phyloP scores from a whole-genome alignment of 108 stramenopile genomes.

The Skeletonema costatum region DNA sequence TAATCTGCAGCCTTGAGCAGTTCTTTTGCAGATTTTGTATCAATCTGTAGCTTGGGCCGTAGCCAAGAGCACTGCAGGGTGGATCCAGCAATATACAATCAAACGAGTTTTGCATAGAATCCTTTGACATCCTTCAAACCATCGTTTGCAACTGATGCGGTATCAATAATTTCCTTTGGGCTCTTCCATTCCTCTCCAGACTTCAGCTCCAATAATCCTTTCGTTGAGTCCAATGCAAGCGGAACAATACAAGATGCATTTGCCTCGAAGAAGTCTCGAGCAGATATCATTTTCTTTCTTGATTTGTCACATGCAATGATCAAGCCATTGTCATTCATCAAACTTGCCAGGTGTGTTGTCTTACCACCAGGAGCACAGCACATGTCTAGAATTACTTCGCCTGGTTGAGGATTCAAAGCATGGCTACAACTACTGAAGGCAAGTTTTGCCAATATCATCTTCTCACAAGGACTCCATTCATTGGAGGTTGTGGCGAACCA shows the following conservation, averaged over 20 bases:
- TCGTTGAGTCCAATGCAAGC: constrained; percentile 67
- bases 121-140: constrained; percentile 51
- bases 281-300: constrained; percentile 63
- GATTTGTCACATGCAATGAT: constrained; percentile 93
- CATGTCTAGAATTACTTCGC: constrained; percentile 89
- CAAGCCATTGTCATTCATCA: constrained; percentile 77
- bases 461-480: constrained; percentile 52
- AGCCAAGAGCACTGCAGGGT: constrained; percentile 81
- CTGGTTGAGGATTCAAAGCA: constrained; percentile 80
- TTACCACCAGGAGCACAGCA: constrained; percentile 95
- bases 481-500: constrained; percentile 60
- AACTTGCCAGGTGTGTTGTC: constrained; percentile 86
- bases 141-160: constrained; percentile 37
- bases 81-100: constrained; percentile 81
- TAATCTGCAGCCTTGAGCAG: constrained; percentile 57
- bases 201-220: constrained; percentile 36
- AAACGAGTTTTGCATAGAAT: constrained; percentile 70
- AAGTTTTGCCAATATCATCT: constrained; percentile 76
- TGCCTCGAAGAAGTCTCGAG: constrained; percentile 47
- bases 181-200: constrained; percentile 11
- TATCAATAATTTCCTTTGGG: constrained; percentile 41
- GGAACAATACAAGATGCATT: constrained; percentile 71
- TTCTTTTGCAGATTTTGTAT: constrained; percentile 41
- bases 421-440: constrained; percentile 74
- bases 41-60: constrained; percentile 66